These are phyloP conservation scores for Cryptococcus sp. DNA, from an alignment of 1,284 basidiomycete genomes.

Conservation along the genomic window DNA sequence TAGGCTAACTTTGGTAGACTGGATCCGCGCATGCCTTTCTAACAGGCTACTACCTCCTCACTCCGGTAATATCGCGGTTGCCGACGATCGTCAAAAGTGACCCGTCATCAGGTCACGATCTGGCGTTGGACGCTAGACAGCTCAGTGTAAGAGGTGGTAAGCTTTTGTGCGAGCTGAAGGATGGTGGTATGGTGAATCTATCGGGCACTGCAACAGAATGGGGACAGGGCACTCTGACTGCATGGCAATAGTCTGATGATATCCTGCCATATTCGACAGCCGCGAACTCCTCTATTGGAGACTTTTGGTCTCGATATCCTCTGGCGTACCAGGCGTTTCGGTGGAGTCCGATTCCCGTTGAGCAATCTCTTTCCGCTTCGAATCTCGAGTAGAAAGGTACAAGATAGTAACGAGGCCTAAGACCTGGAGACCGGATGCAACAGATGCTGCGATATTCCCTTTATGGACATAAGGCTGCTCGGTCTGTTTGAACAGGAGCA, in stretches of 20 bases:
- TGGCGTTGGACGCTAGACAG: slow-evolving; percentile 11
- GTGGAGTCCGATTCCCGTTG: not conserved
- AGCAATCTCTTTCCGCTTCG: not conserved
- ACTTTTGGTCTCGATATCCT: not conserved
- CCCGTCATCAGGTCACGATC: too few relatives aligned
- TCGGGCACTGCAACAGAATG: slow-evolving; percentile 15
- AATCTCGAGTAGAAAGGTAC: slow-evolving; percentile 10
- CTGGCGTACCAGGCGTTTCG: not conserved
- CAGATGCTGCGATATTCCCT: slow-evolving; percentile 20
- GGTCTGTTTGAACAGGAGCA: slow-evolving; percentile 26
- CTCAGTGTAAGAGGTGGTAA: slow-evolving; percentile 17
- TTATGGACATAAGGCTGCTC: slow-evolving; percentile 22
- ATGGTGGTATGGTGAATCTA: slow-evolving; percentile 13
- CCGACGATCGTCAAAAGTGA: slow-evolving; percentile 4
- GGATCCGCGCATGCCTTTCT: slow-evolving; percentile 34
- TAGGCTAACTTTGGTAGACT: slow-evolving; percentile 14
- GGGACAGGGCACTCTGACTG: slow-evolving; percentile 10
- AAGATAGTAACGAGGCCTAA: slow-evolving; percentile 8
- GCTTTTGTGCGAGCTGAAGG: slow-evolving; percentile 10
- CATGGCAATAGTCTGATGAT: not conserved
- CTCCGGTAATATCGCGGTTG: slow-evolving; percentile 9
- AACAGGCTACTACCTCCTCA: slow-evolving; percentile 31
- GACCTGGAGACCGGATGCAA: slow-evolving; percentile 8
- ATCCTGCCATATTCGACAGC: too few relatives aligned
- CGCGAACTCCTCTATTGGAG: not conserved